Conservation (phyloP, 108 stramenopile genomes). For the Pseudonitzschia pungens region DNA sequence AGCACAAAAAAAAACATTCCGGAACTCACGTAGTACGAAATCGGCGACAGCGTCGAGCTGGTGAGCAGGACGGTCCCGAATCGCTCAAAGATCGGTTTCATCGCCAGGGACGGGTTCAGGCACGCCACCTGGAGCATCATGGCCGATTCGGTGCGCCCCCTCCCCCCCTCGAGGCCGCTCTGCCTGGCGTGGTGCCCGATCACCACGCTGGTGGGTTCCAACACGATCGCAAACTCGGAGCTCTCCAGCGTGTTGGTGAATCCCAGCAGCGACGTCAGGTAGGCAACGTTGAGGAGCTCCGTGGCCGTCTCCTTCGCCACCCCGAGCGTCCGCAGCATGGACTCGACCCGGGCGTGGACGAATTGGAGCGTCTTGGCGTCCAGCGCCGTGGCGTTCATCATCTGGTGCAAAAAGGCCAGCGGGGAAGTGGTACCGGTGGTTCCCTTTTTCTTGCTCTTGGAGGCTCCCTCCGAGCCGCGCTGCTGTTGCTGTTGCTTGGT, state of each 20-base stretch:
- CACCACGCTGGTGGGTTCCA: constrained; percentile 52
- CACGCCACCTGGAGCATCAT: constrained; percentile 84
- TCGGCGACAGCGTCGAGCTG: constrained; percentile 88
- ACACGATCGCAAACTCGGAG: constrained; percentile 79
- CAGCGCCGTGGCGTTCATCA: constrained; percentile 73
- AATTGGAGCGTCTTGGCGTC: constrained; percentile 88
- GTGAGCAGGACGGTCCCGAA: constrained; percentile 90
- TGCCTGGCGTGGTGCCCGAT: constrained; percentile 24
- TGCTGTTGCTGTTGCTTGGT: too few relatives aligned
- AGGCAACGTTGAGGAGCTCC: constrained; percentile 83
- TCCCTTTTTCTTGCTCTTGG: constrained; percentile 9
- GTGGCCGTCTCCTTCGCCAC: constrained; percentile 72
- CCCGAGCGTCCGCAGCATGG: constrained; percentile 71
- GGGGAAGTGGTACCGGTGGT: constrained; percentile 82
- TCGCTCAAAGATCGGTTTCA: constrained; percentile 89
- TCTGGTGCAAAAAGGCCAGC: constrained; percentile 75
- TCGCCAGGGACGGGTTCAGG: constrained; percentile 89
- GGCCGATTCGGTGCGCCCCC: constrained; percentile 10
- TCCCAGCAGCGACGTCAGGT: constrained; percentile 85
- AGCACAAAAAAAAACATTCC: too few relatives aligned
- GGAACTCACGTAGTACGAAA: constrained; percentile 75
- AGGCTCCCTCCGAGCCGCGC: background rate
- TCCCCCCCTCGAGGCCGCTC: background rate
- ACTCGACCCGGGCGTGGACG: constrained; percentile 80
- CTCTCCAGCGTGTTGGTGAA: constrained; percentile 82